Evolutionary conservation across 768 basidiomycete genomes (phyloP).

Genomic region (Botryobasidium botryosum): DNA sequence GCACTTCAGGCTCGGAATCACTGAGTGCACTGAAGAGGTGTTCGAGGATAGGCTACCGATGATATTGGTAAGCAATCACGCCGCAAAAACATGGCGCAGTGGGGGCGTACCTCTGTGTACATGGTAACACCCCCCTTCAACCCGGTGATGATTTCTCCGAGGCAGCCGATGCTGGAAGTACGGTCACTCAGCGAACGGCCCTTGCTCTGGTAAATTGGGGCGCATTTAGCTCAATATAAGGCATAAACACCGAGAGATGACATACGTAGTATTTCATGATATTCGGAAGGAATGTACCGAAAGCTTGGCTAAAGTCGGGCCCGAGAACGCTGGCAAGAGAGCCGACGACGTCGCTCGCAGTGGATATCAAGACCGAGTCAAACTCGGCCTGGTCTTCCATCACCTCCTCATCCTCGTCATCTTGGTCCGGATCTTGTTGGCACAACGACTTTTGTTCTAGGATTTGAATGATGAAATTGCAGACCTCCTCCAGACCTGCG

Average conservation of each 20-base stretch:
- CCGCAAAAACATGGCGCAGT: too few species aligned
- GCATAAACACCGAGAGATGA: too few species aligned
- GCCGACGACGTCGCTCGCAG: slow-evolving; percentile 87
- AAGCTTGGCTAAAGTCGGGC: slow-evolving; percentile 62
- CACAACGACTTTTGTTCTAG: slow-evolving; percentile 90
- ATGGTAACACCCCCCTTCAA: slow-evolving; percentile 77
- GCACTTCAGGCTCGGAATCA: slow-evolving; percentile 82
- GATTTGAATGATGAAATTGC: slow-evolving; percentile 65
- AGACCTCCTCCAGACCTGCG: slow-evolving; percentile 49
- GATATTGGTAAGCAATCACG: neutral
- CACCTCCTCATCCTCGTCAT: slow-evolving; percentile 61
- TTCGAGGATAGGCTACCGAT: slow-evolving; percentile 40
- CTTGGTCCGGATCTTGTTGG: slow-evolving; percentile 91
- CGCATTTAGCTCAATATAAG: too few species aligned
- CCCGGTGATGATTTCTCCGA: slow-evolving; percentile 90
- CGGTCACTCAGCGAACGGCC: slow-evolving; percentile 79
- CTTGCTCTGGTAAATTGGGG: slow-evolving; percentile 42
- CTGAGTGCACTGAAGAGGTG: slow-evolving; percentile 70
- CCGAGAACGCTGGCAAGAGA: slow-evolving; percentile 77
- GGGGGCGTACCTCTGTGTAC: slow-evolving; percentile 36
- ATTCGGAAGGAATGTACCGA: slow-evolving; percentile 72
- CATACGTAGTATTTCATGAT: slow-evolving; percentile 85
- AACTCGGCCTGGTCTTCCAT: slow-evolving; percentile 83
- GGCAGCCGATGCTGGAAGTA: slow-evolving; percentile 80
- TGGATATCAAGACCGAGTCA: slow-evolving; percentile 86